Conservation (phyloP, 1,284 basidiomycete genomes). For the Acaromyces ingoldii region DNA sequence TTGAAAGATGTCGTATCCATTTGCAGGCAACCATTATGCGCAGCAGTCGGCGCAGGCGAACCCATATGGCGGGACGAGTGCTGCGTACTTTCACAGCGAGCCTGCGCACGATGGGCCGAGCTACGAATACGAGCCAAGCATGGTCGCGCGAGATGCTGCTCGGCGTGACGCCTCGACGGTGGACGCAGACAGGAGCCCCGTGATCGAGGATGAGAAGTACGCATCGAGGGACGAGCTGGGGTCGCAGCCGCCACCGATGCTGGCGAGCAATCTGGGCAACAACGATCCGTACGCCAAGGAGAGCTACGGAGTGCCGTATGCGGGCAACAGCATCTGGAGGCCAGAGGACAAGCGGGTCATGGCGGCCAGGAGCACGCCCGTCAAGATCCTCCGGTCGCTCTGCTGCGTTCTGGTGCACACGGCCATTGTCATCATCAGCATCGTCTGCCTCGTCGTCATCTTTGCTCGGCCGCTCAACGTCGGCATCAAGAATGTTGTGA, state of each 20-base stretch:
- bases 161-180: conserved; percentile 5
- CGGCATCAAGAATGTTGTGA: conserved; percentile 23
- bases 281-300: neutral
- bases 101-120: too few species aligned
- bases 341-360: conserved; percentile 38
- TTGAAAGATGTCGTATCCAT: conserved; percentile 24
- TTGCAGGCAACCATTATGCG: conserved; percentile 10
- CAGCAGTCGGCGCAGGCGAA: conserved; percentile 15
- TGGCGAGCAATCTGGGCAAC: conserved; percentile 6
- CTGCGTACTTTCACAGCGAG: too few species aligned
- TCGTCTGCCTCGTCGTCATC: conserved; percentile 36
- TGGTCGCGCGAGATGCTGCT: conserved; percentile 23
- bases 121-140: too few species aligned
- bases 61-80: conserved; percentile 11
- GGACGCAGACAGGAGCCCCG: conserved; percentile 6
- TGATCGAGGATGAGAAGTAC: conserved; percentile 2
- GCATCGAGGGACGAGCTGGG: conserved; percentile 7
- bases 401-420: conserved; percentile 36
- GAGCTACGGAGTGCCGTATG: conserved; percentile 10
- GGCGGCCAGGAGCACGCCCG: conserved; percentile 22
- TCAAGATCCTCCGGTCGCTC: conserved; percentile 36
- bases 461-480: conserved; percentile 46
- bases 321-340: conserved; percentile 43
- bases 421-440: conserved; percentile 33
- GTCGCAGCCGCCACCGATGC: conserved; percentile 6